Evolutionary conservation across 164 flowering plant species (phyloP), one percentile per base, ranked within the genome.

Genomic region (Nelumbo lutea): DNA sequence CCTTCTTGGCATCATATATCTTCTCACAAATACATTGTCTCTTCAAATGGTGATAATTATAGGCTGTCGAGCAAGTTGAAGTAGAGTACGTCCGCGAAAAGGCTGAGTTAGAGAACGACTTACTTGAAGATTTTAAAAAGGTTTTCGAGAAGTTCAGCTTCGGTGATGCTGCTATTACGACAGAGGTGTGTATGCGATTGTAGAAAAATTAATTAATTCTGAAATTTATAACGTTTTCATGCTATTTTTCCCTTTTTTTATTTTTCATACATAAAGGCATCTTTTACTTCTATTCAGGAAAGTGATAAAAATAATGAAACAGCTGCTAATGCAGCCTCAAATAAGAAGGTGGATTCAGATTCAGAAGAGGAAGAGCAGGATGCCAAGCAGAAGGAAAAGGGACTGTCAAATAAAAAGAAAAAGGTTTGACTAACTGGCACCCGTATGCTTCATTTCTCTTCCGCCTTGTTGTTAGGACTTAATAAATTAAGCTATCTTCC

Each of bases 301-400:
- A 70, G 78, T 73, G 93, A 83, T 60, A 87, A 83, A 58, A 89
- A 87, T 69, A 96, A 89, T 76, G 96, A 85, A 72, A 74, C 82
- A 42, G 90, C 82, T 9, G 59, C 74, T 58, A 77, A 80, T 78
- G 86, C 82, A 42, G 81, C 82, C 2, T 47, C 76, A 11, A 84
- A 79, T 13, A 90, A 85, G 82, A 89, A 87, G 65, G 76, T 39
- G 39, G 88, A 87, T 74, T 89, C 97, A 6, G 99, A 92, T 72
- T 83, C 90, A 3, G 98, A 93, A 5, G 96, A 93, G 66, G 99
- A 93, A 72, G 98, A 91, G 61, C 90, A 83, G 61, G 97, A 93
- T 76, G 67, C 72, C 45, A 81, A 76, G 47, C 90, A 77, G 69
- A 96, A 93, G 68, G 99, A 96, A 74, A 91, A 53, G 57, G 57